Conservation (phyloP, 116 monocot species). For the Trichopus zeylanicus region DNA sequence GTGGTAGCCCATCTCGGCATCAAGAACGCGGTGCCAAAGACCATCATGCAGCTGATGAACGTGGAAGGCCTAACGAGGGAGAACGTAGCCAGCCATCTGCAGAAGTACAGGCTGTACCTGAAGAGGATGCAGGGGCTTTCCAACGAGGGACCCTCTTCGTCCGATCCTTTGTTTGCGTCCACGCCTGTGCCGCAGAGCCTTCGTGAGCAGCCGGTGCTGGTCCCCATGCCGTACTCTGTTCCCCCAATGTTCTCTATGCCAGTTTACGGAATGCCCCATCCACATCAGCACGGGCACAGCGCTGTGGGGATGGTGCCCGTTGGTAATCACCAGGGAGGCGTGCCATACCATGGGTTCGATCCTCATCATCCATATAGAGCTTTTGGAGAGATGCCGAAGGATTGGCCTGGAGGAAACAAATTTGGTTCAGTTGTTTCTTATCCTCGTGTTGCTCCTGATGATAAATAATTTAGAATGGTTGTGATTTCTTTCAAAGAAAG, state of each 20-base stretch:
- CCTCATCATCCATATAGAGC: conserved; percentile 12
- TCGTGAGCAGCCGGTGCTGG: conserved; percentile 11
- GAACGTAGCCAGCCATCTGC: conserved; percentile 56
- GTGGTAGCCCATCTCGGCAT: conserved; percentile 47
- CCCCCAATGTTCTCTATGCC: conserved; percentile 26
- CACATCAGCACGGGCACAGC: conserved; percentile 10
- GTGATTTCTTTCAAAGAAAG: background rate
- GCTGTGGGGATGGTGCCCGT: conserved; percentile 27
- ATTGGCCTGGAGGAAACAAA: conserved; percentile 20
- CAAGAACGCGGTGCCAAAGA: conserved; percentile 51
- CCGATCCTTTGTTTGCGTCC: conserved; percentile 30
- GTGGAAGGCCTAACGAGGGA: conserved; percentile 48
- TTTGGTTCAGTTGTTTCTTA: conserved; percentile 27
- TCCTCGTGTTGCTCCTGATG: conserved; percentile 17
- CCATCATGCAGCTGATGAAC: conserved; percentile 65
- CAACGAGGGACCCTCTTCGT: conserved; percentile 18
- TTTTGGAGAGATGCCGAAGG: conserved; percentile 6
- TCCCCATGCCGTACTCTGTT: conserved; percentile 19
- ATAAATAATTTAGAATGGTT: conserved; percentile 7
- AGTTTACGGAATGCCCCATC: conserved; percentile 16
- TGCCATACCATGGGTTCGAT: conserved; percentile 18
- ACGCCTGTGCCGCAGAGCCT: conserved; percentile 31
- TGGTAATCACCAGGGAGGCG: conserved; percentile 9
- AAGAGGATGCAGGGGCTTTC: conserved; percentile 42
- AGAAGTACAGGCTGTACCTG: conserved; percentile 45